A percentile compares a stretch with the other conserved stretches of the same genome.
phyloP scores from a whole-genome alignment of 2,329 filamentous ascomycete genomes.

The Talaromyces sp. region DNA sequence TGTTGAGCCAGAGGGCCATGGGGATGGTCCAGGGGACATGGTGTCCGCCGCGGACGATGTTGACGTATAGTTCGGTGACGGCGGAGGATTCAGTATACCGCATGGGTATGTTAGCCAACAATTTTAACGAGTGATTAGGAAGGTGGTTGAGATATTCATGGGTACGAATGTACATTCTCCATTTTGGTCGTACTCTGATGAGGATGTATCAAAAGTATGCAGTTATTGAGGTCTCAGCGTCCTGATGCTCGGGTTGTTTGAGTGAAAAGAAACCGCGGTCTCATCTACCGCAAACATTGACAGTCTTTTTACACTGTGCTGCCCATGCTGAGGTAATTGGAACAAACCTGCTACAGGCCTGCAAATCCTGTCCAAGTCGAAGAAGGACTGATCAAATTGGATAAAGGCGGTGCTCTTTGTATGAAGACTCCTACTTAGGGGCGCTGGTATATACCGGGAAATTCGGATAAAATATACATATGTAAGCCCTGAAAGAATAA shows the following conservation, averaged over 20 bases:
- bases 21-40: not conserved
- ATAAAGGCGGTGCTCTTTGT: not conserved
- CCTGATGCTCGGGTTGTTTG: not conserved
- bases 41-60: not conserved
- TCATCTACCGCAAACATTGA: not conserved
- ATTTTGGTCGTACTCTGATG: not conserved
- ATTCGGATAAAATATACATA: not conserved
- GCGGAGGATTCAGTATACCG: not conserved
- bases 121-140: not conserved
- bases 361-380: too few relatives aligned
- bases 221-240: not conserved
- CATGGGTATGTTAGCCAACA: not conserved
- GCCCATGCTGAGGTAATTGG: not conserved
- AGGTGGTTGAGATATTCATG: not conserved
- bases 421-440: not conserved
- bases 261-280: not conserved
- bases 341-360: not conserved
- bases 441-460: not conserved
- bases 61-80: not conserved
- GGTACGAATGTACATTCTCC: not conserved
- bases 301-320: not conserved
- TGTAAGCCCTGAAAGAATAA: not conserved
- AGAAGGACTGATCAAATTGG: not conserved
- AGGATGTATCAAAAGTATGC: not conserved
- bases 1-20: conserved; percentile 1